phyloP scores from a whole-genome alignment of 495 filamentous ascomycete species.

The Chaetomidium leptoderma region DNA sequence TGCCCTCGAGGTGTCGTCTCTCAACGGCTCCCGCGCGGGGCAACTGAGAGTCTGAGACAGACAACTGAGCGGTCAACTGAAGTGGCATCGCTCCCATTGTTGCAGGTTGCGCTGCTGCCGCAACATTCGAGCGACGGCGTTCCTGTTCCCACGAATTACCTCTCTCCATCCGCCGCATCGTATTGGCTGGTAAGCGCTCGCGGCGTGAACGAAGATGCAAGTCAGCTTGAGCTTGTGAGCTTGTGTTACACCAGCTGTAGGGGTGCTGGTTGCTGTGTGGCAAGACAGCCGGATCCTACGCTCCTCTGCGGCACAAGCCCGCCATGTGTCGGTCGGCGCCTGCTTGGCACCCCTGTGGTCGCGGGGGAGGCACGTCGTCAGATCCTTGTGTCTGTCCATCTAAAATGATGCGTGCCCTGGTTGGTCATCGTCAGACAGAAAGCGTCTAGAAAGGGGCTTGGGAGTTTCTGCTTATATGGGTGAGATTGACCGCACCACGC shows the following conservation, averaged over 20 bases:
- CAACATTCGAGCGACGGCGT: background rate
- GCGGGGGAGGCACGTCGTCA: background rate
- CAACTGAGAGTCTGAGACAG: too few relatives aligned
- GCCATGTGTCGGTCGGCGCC: slow-evolving; percentile 4
- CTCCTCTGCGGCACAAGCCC: slow-evolving; percentile 2
- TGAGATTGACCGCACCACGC: slow-evolving; percentile 5
- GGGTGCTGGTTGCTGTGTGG: background rate
- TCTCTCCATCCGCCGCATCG: background rate
- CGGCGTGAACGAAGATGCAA: background rate
- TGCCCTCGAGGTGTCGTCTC: too few relatives aligned
- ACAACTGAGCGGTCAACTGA: too few relatives aligned
- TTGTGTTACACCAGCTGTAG: background rate
- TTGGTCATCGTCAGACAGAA: too few relatives aligned
- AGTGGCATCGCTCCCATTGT: too few relatives aligned
- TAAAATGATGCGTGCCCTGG: background rate
- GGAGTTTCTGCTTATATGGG: slow-evolving; percentile 22
- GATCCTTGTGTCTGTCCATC: slow-evolving; percentile 9
- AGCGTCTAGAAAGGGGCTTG: too few relatives aligned
- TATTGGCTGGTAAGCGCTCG: slow-evolving; percentile 10
- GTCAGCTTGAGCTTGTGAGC: slow-evolving; percentile 3
- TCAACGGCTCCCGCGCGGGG: too few relatives aligned
- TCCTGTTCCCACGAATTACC: background rate
- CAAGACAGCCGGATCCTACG: background rate
- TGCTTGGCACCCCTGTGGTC: slow-evolving; percentile 3
- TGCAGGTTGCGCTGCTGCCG: too few relatives aligned